A percentile compares a stretch with the other conserved stretches of the same genome.
These are phyloP conservation scores for Fusarium sp. DNA, from an alignment of 2,329 filamentous ascomycete species.

Conservation along the genomic window DNA sequence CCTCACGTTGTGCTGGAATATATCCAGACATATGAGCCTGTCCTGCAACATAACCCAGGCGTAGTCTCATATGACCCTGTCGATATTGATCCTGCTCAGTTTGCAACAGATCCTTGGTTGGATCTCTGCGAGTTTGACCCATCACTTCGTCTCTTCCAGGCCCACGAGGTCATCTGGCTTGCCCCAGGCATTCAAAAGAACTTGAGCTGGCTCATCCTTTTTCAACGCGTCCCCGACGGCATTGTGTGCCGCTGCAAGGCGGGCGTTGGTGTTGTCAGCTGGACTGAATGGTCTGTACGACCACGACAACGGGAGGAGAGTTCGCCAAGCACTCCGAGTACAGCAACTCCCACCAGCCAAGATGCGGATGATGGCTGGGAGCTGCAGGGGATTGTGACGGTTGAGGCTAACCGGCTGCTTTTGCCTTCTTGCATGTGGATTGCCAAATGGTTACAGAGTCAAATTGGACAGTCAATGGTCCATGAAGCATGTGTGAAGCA, in stretches of 20 bases:
- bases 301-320: slow-evolving; percentile 9
- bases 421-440: slow-evolving; percentile 45
- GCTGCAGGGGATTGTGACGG: slow-evolving; percentile 42
- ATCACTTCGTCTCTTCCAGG: slow-evolving; percentile 46
- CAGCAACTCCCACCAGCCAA: slow-evolving; percentile 14
- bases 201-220: slow-evolving; percentile 55
- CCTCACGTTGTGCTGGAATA: slow-evolving; percentile 49
- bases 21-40: slow-evolving; percentile 53
- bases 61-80: slow-evolving; percentile 48
- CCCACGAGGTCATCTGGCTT: slow-evolving; percentile 46
- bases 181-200: slow-evolving; percentile 53
- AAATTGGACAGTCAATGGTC: slow-evolving; percentile 22
- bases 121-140: slow-evolving; percentile 41
- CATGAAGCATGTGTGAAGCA: slow-evolving; percentile 22
- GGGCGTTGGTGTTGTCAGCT: slow-evolving; percentile 53
- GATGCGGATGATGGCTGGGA: slow-evolving; percentile 41
- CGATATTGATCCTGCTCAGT: slow-evolving; percentile 41
- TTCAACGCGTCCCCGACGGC: slow-evolving; percentile 54
- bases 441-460: slow-evolving; percentile 20
- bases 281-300: slow-evolving; percentile 49
- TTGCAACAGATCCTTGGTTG: slow-evolving; percentile 53
- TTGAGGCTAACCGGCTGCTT: slow-evolving; percentile 46
- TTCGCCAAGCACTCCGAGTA: slow-evolving; percentile 29
- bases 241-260: slow-evolving; percentile 54
- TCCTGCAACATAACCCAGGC: slow-evolving; percentile 53